phyloP scores from a whole-genome alignment of 1,139 yeast species.

The Debaryomyces sp. region DNA sequence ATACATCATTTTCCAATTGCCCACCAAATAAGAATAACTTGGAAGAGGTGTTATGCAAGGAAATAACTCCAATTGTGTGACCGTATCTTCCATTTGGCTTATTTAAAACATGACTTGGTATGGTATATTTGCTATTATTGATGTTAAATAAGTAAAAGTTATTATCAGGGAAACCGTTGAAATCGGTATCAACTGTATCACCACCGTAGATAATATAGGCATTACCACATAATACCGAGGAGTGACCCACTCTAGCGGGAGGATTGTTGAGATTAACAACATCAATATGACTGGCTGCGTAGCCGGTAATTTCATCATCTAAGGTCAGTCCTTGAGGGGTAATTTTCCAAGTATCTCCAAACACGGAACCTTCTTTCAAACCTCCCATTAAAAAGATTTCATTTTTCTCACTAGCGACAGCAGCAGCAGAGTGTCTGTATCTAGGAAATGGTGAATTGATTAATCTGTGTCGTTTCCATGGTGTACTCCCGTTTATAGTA shows the following conservation, averaged over 20 bases:
- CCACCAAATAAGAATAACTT: conserved; percentile 92
- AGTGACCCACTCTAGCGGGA: conserved; percentile 96
- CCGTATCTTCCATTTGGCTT: conserved; percentile 95
- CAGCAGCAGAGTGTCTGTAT: conserved; percentile 87
- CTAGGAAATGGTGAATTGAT: conserved; percentile 89
- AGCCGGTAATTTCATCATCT: conserved; percentile 30
- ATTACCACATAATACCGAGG: conserved; percentile 88
- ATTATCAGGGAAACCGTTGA: conserved; percentile 82
- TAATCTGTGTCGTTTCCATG: conserved; percentile 78
- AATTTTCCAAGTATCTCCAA: conserved; percentile 91
- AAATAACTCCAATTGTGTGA: conserved; percentile 69
- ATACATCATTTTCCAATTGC: conserved; percentile 85
- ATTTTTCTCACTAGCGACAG: conserved; percentile 75
- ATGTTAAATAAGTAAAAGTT: conserved; percentile 87
- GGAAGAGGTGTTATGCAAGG: conserved; percentile 66
- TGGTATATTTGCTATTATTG: conserved; percentile 87
- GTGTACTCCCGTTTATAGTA: conserved; percentile 36
- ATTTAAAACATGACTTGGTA: conserved; percentile 78
- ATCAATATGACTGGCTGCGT: conserved; percentile 66
- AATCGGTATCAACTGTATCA: conserved; percentile 86
- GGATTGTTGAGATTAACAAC: conserved; percentile 60
- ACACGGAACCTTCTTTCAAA: conserved; percentile 85
- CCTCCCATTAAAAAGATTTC: conserved; percentile 95
- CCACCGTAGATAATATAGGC: conserved; percentile 97
- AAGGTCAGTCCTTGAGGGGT: conserved; percentile 42